phyloP scores from a whole-genome alignment of 192 early-diverging fungal genomes.

The Jimgerdemannia lactiflua region DNA sequence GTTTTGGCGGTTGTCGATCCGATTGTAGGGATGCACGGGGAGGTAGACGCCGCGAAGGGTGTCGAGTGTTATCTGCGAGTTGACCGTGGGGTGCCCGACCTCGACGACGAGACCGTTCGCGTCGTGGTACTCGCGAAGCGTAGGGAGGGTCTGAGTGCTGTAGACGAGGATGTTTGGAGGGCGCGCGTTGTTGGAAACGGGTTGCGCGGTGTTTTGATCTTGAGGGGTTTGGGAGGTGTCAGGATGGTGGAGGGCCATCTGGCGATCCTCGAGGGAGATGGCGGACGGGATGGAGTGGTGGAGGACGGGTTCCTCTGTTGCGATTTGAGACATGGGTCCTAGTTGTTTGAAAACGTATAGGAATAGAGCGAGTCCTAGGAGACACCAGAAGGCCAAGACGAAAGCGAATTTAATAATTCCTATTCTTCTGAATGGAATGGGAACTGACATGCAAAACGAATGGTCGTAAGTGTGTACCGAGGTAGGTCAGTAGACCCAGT shows the following conservation, averaged over 20 bases:
- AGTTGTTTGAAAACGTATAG: background rate
- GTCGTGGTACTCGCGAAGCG: background rate
- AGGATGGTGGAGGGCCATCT: background rate
- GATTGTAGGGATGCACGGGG: constrained; percentile 21
- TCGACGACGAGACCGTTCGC: background rate
- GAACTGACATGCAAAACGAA: too few species aligned
- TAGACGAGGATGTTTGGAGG: background rate
- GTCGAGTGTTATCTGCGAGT: constrained; percentile 29
- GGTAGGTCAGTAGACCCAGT: too few species aligned
- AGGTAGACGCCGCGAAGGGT: constrained; percentile 35
- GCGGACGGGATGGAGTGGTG: background rate
- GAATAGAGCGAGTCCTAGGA: background rate
- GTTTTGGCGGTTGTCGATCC: constrained; percentile 16
- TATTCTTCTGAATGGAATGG: background rate
- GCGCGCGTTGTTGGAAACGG: background rate
- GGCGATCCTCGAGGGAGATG: background rate
- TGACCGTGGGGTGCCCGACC: constrained; percentile 34
- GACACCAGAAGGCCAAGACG: background rate
- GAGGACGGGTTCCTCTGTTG: background rate
- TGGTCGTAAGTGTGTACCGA: too few species aligned
- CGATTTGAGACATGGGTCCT: background rate
- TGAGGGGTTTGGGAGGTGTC: background rate
- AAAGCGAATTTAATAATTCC: background rate
- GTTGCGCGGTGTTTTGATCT: background rate
- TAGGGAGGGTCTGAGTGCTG: background rate